Percentiles rank a stretch among this genome's conserved stretches.
Evolutionary conservation across 2,329 filamentous ascomycete species (phyloP).

Genomic region (Phialophora chinensis): DNA sequence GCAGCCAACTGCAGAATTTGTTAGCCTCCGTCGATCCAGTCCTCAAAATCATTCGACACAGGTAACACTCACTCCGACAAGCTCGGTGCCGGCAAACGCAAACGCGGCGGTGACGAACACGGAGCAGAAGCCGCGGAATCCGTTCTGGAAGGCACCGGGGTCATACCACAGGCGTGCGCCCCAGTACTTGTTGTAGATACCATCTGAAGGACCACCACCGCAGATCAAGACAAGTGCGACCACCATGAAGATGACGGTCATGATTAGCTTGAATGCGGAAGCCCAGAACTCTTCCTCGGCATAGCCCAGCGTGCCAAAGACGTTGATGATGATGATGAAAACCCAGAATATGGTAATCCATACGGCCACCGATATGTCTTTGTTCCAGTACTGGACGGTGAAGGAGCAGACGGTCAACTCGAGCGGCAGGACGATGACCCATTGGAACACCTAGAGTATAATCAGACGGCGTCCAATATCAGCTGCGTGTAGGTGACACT

Average conservation of each 20-base stretch:
- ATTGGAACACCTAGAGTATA: slow-evolving; percentile 15
- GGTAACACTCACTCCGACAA: slow-evolving; percentile 48
- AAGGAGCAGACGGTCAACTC: slow-evolving; percentile 82
- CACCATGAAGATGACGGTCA: slow-evolving; percentile 36
- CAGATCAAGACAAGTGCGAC: slow-evolving; percentile 35
- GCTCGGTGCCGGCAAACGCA: slow-evolving; percentile 62
- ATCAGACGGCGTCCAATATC: not conserved
- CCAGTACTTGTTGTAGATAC: slow-evolving; percentile 43
- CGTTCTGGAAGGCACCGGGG: slow-evolving; percentile 46
- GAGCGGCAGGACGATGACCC: slow-evolving; percentile 76
- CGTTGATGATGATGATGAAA: slow-evolving; percentile 74
- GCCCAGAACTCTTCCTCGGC: slow-evolving; percentile 85
- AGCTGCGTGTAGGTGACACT: slow-evolving; percentile 15
- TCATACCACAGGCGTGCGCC: slow-evolving; percentile 47
- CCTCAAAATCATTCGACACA: not conserved
- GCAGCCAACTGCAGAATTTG: slow-evolving; percentile 49
- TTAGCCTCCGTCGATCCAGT: not conserved
- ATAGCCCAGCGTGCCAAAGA: slow-evolving; percentile 83
- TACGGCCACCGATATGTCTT: slow-evolving; percentile 46
- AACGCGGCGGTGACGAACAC: slow-evolving; percentile 64
- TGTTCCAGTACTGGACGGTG: slow-evolving; percentile 74
- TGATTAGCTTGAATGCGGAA: slow-evolving; percentile 75
- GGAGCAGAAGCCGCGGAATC: slow-evolving; percentile 60
- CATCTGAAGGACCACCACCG: slow-evolving; percentile 50
- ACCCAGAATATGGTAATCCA: slow-evolving; percentile 75